A percentile compares a stretch with the other conserved stretches of the same genome.
Evolutionary conservation across 495 filamentous ascomycete genomes (phyloP).

Genomic region (Cladorrhinum samala): DNA sequence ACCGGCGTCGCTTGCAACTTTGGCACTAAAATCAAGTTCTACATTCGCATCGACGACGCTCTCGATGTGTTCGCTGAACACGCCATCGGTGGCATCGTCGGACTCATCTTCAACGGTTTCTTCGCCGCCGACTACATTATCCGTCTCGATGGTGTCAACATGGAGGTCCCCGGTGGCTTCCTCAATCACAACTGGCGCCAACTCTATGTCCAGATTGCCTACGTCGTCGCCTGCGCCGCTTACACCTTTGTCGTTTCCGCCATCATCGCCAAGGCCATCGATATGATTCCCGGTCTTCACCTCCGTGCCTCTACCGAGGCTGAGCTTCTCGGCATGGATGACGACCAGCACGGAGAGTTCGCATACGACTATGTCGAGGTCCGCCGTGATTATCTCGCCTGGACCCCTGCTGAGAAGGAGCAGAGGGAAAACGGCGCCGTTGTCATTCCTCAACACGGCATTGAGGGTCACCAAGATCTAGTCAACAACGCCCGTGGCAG

Average conservation of each 20-base stretch:
- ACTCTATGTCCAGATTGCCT: constrained; percentile 88
- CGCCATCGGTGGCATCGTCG: constrained; percentile 88
- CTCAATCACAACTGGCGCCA: constrained; percentile 83
- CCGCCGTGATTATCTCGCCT: constrained; percentile 91
- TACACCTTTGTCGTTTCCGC: constrained; percentile 84
- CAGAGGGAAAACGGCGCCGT: constrained; percentile 58
- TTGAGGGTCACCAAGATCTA: constrained; percentile 56
- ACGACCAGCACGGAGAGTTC: constrained; percentile 97
- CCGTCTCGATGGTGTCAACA: constrained; percentile 90
- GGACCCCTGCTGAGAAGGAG: constrained; percentile 83
- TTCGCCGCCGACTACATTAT: constrained; percentile 88
- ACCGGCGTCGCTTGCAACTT: constrained; percentile 89
- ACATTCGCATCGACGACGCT: constrained; percentile 88
- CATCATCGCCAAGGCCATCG: constrained; percentile 76
- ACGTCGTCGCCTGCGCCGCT: constrained; percentile 64
- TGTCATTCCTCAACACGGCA: constrained; percentile 71
- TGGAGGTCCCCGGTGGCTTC: constrained; percentile 70
- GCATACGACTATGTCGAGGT: constrained; percentile 99
- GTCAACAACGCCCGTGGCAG: constrained; percentile 14
- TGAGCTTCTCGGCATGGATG: constrained; percentile 97
- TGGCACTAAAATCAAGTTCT: constrained; percentile 94
- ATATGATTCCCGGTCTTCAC: constrained; percentile 81
- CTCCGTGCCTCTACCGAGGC: constrained; percentile 91
- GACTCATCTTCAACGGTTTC: constrained; percentile 85
- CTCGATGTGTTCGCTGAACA: constrained; percentile 99